Evolutionary conservation across 768 basidiomycete genomes (phyloP).

Genomic region (Macrolepiota dolichaula): DNA sequence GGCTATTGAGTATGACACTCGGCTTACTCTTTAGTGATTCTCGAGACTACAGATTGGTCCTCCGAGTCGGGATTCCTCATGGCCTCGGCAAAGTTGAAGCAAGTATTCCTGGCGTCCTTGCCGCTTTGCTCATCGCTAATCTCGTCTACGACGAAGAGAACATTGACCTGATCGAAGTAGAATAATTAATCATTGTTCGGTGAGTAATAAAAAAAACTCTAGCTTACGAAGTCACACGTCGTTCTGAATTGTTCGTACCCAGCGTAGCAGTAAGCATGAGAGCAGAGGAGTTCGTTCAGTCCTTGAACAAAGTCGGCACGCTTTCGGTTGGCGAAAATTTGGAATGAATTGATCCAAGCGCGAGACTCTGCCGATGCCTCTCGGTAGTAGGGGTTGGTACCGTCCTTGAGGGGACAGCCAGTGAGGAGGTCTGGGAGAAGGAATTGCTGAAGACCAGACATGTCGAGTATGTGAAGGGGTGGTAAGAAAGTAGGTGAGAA

Average conservation of each 20-base stretch:
- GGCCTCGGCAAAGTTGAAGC: slow-evolving; percentile 48
- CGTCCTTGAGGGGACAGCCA: slow-evolving; percentile 42
- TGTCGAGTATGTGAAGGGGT: slow-evolving; percentile 16
- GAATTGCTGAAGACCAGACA: slow-evolving; percentile 29
- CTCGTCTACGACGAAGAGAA: slow-evolving; percentile 67
- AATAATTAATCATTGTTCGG: slow-evolving; percentile 5
- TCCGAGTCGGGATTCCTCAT: slow-evolving; percentile 50
- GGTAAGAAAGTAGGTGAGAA: slow-evolving; percentile 13
- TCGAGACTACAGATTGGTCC: slow-evolving; percentile 53
- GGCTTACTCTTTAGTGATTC: slow-evolving; percentile 59
- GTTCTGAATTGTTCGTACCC: slow-evolving; percentile 55
- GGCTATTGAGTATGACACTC: slow-evolving; percentile 9
- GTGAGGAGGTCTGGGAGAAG: slow-evolving; percentile 55
- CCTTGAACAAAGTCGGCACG: slow-evolving; percentile 62
- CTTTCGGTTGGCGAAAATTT: slow-evolving; percentile 56
- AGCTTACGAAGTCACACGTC: slow-evolving; percentile 55
- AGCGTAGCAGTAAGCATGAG: slow-evolving; percentile 59
- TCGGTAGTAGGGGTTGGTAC: slow-evolving; percentile 55
- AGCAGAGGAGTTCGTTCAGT: slow-evolving; percentile 57
- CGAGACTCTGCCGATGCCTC: slow-evolving; percentile 54
- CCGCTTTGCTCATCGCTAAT: slow-evolving; percentile 65
- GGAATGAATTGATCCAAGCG: slow-evolving; percentile 59
- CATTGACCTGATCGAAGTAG: slow-evolving; percentile 38
- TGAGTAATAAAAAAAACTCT: not conserved
- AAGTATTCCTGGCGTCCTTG: slow-evolving; percentile 49